Conservation (phyloP, 306 rosid genomes). For the Trifolium pratense region DNA sequence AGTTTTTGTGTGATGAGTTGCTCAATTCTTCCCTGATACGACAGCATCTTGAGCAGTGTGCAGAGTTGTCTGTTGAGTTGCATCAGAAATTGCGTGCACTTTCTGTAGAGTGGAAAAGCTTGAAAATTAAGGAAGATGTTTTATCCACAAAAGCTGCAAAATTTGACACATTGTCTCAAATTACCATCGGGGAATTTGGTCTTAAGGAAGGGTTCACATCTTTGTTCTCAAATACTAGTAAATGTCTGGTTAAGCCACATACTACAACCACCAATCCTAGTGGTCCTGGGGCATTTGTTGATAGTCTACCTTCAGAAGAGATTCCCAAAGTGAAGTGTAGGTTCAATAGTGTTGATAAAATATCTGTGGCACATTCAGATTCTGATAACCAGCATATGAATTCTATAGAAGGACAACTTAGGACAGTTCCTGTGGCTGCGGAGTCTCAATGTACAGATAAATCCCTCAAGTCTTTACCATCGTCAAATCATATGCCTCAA, state of each 20-base stretch:
- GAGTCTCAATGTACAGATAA: slow-evolving; percentile 58
- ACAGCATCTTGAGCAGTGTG: slow-evolving; percentile 94
- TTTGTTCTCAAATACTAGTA: slow-evolving; percentile 51
- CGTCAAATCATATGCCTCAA: slow-evolving; percentile 54
- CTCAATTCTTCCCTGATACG: slow-evolving; percentile 73
- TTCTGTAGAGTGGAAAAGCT: slow-evolving; percentile 81
- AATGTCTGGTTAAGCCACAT: slow-evolving; percentile 47
- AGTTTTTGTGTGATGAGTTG: slow-evolving; percentile 91
- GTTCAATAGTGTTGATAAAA: slow-evolving; percentile 57
- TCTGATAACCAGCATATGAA: slow-evolving; percentile 57
- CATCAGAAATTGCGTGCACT: slow-evolving; percentile 85
- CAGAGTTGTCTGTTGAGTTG: slow-evolving; percentile 75
- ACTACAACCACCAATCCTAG: slow-evolving; percentile 50
- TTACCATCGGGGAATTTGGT: slow-evolving; percentile 55
- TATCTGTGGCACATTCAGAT: slow-evolving; percentile 61
- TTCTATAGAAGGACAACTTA: slow-evolving; percentile 50
- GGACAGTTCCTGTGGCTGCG: slow-evolving; percentile 45
- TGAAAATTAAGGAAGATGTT: slow-evolving; percentile 80
- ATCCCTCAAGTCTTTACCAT: slow-evolving; percentile 46
- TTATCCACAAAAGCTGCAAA: slow-evolving; percentile 75
- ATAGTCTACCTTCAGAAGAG: slow-evolving; percentile 55
- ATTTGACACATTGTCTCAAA: slow-evolving; percentile 50
- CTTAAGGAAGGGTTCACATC: slow-evolving; percentile 55
- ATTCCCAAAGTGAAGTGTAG: slow-evolving; percentile 54
- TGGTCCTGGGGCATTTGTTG: slow-evolving; percentile 47